phyloP scores from a whole-genome alignment of 1,284 basidiomycete species.

The Moesziomyces sp. region DNA sequence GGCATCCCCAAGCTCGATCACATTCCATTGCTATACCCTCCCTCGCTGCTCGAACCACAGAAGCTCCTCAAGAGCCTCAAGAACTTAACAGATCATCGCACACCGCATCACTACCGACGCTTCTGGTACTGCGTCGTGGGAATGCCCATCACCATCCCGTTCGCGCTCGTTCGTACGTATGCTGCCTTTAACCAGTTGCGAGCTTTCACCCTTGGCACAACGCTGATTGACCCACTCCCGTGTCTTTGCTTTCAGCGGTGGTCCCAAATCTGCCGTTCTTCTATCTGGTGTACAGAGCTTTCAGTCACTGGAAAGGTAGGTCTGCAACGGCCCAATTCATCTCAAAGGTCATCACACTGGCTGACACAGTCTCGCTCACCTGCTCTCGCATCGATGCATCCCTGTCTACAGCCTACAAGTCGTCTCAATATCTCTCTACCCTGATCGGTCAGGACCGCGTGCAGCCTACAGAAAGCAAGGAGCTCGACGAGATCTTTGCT shows the following conservation, averaged over 20 bases:
- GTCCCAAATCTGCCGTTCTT: slow-evolving; percentile 66
- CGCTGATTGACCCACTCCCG: background rate
- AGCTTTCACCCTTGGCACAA: background rate
- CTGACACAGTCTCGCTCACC: background rate
- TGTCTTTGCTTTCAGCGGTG: slow-evolving; percentile 37
- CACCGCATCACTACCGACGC: slow-evolving; percentile 57
- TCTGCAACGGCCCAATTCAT: slow-evolving; percentile 3
- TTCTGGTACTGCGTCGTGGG: slow-evolving; percentile 58
- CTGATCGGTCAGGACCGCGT: slow-evolving; percentile 50
- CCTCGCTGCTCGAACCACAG: slow-evolving; percentile 36
- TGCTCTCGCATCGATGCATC: background rate
- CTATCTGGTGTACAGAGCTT: slow-evolving; percentile 65
- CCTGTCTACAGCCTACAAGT: slow-evolving; percentile 50
- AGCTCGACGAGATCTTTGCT: slow-evolving; percentile 50
- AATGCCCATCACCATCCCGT: slow-evolving; percentile 62
- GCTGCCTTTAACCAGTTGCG: background rate
- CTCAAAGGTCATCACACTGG: background rate
- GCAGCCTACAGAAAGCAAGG: slow-evolving; percentile 46
- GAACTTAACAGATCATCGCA: slow-evolving; percentile 44
- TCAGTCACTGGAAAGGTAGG: slow-evolving; percentile 61
- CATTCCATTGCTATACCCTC: slow-evolving; percentile 59
- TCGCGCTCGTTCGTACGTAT: slow-evolving; percentile 59
- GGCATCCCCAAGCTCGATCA: slow-evolving; percentile 35
- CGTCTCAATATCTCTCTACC: slow-evolving; percentile 49
- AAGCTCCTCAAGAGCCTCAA: slow-evolving; percentile 48